Evolutionary conservation across 2,329 filamentous ascomycete species (phyloP).

Genomic region (Cladorrhinum sp.): DNA sequence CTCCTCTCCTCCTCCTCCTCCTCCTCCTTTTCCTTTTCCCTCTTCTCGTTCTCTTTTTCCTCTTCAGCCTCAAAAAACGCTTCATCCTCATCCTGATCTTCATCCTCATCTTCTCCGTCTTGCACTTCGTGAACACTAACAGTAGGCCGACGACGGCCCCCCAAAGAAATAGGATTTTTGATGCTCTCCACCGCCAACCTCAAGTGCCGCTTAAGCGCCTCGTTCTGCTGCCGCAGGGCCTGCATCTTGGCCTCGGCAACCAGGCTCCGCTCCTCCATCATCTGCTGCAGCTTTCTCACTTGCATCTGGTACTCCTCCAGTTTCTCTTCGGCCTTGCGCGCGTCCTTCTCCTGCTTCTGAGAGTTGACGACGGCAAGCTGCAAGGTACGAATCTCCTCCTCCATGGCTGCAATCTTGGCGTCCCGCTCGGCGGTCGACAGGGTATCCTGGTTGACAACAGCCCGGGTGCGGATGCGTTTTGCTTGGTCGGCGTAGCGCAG

Average conservation of each 20-base stretch:
- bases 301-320: slow-evolving; percentile 93
- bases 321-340: slow-evolving; percentile 73
- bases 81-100: slow-evolving; percentile 32
- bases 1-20: slow-evolving; percentile 14
- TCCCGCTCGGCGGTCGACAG: slow-evolving; percentile 90
- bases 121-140: slow-evolving; percentile 14
- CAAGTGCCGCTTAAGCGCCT: slow-evolving; percentile 81
- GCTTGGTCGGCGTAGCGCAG: slow-evolving; percentile 96
- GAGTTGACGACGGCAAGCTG: slow-evolving; percentile 72
- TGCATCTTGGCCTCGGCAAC: slow-evolving; percentile 93
- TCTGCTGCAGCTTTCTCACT: slow-evolving; percentile 83
- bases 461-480: slow-evolving; percentile 92
- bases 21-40: slow-evolving; percentile 27
- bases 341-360: slow-evolving; percentile 69
- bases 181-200: slow-evolving; percentile 81
- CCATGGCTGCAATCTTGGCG: slow-evolving; percentile 90
- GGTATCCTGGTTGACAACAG: slow-evolving; percentile 84
- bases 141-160: slow-evolving; percentile 40
- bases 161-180: slow-evolving; percentile 77
- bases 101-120: slow-evolving; percentile 13
- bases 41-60: slow-evolving; percentile 30
- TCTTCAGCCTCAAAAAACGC: slow-evolving; percentile 27
- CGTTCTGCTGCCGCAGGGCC: slow-evolving; percentile 83
- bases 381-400: slow-evolving; percentile 83
- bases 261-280: slow-evolving; percentile 92